phyloP scores from a whole-genome alignment of 208 protist genomes.

The Wallacemonas sp. region DNA sequence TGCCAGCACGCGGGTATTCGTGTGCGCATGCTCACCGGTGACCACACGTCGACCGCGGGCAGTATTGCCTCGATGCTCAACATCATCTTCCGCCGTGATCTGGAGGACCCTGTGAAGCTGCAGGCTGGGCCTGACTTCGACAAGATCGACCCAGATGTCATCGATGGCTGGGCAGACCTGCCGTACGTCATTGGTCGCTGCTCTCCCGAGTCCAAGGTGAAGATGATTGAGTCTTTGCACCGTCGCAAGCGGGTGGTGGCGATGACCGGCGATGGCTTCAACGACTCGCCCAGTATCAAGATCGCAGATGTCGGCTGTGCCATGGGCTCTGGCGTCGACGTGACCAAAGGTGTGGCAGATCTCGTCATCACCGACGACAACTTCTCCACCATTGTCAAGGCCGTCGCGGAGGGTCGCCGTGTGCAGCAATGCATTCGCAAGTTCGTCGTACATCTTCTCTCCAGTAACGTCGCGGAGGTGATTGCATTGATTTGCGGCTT shows the following conservation, averaged over 20 bases:
- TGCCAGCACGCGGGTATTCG: slow-evolving; percentile 89
- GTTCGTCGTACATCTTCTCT: slow-evolving; percentile 89
- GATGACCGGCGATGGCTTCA: slow-evolving; percentile 96
- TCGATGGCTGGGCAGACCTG: neutral
- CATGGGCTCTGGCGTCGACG: slow-evolving; percentile 97
- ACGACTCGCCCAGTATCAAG: slow-evolving; percentile 96
- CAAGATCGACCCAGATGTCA: neutral
- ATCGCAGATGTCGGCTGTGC: slow-evolving; percentile 95
- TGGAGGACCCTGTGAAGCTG: slow-evolving; percentile 61
- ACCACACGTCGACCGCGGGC: slow-evolving; percentile 87
- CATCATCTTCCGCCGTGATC: slow-evolving; percentile 70
- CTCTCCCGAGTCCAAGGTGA: slow-evolving; percentile 89
- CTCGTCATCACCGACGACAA: slow-evolving; percentile 98
- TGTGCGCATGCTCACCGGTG: slow-evolving; percentile 92
- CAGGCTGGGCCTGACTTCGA: slow-evolving; percentile 39
- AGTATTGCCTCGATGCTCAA: slow-evolving; percentile 89
- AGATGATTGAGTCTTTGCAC: slow-evolving; percentile 91
- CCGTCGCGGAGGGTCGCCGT: slow-evolving; percentile 84
- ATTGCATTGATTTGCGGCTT: slow-evolving; percentile 88
- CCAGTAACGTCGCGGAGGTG: slow-evolving; percentile 88
- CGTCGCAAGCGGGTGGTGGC: slow-evolving; percentile 69
- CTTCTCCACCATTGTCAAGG: slow-evolving; percentile 97
- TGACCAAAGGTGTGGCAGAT: slow-evolving; percentile 94
- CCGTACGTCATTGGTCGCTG: slow-evolving; percentile 78
- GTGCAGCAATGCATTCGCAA: slow-evolving; percentile 89